Evolutionary conservation across 2,329 filamentous ascomycete genomes (phyloP), one percentile per base, ranked within the genome.

Genomic region (Spiromastix sp.): DNA sequence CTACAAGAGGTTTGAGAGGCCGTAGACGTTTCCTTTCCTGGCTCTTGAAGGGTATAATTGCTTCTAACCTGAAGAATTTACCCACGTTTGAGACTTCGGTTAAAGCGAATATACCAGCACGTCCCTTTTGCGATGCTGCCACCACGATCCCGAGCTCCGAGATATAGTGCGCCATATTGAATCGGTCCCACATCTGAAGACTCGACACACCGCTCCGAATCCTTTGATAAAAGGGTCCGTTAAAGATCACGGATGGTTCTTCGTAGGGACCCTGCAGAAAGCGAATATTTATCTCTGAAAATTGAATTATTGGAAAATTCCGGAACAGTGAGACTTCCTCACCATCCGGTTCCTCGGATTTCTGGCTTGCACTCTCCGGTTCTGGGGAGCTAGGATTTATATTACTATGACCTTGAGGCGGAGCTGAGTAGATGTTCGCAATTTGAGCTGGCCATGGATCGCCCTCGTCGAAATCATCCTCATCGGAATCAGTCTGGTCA

Each of bases 101-200:
- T 13, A 78, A 56, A 1, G 66, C 59, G 30, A 77, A 63, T 2
- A 79, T 55, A 3, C 66, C 67, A 13, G 66, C 71, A 4, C 71
- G 66, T 3, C 75, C 75, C 36, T 69, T 67, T 30, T 76, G 73
- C 1, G 68, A 70, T 1, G 66, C 76, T 2, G 74, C 59, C 17
- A 77, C 52, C 18, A 79, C 66, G 30, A 78, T 55, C 3, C 74
- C 73, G 4, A 78, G 57, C 24, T 75, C 68, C 0, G 74, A 71
- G 11, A 80, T 67, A 34, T 75, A 67, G 9, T 68, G 64, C 16
- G 67, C 56, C 63, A 75, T 70, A 48, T 74, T 77, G 24, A 77
- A 63, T 5, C 75, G 69, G 39, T 74, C 67, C 30, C 49, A 57
- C 30, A 44, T 33, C 12, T 40, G 37, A 20, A 51, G 48, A 13